Percentiles rank a stretch among this genome's conserved stretches.
Conservation (phyloP, 1,284 basidiomycete genomes). For the Naganishia albida region DNA sequence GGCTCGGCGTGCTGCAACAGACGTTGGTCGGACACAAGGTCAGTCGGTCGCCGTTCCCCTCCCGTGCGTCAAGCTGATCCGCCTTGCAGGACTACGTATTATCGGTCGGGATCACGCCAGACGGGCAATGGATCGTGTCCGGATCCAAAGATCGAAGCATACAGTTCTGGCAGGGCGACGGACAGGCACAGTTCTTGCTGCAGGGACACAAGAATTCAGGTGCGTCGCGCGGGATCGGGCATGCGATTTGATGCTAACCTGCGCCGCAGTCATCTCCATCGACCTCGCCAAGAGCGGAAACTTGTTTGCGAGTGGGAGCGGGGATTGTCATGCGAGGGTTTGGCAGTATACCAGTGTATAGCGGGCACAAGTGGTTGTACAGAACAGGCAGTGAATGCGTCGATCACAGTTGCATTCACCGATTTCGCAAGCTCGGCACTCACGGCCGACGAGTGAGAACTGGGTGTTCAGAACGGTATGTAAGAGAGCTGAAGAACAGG, state of each 20-base stretch:
- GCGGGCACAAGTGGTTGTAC: slow-evolving; percentile 7
- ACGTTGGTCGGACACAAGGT: slow-evolving; percentile 84
- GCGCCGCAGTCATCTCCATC: slow-evolving; percentile 71
- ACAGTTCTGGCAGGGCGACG: slow-evolving; percentile 80
- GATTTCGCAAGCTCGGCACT: not conserved
- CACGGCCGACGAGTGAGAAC: too few species aligned
- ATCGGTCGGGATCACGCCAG: slow-evolving; percentile 69
- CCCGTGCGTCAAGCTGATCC: not conserved
- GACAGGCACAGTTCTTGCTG: slow-evolving; percentile 75
- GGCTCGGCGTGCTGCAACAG: slow-evolving; percentile 65
- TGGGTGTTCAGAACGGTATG: too few species aligned
- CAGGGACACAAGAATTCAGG: slow-evolving; percentile 88
- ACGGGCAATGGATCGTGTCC: slow-evolving; percentile 83
- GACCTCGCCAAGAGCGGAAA: slow-evolving; percentile 73
- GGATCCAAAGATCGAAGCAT: slow-evolving; percentile 88
- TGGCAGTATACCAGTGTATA: slow-evolving; percentile 58
- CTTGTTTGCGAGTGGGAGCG: slow-evolving; percentile 79
- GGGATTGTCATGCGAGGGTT: slow-evolving; percentile 79
- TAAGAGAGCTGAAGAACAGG: too few species aligned
- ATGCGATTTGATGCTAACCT: too few species aligned
- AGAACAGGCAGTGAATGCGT: not conserved
- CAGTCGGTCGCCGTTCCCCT: slow-evolving; percentile 38
- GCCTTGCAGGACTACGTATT: slow-evolving; percentile 54
- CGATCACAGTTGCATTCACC: not conserved
- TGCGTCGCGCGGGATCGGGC: too few species aligned